Evolutionary conservation across 1,284 basidiomycete species (phyloP).

Genomic region (Phaffia rhodozyma): DNA sequence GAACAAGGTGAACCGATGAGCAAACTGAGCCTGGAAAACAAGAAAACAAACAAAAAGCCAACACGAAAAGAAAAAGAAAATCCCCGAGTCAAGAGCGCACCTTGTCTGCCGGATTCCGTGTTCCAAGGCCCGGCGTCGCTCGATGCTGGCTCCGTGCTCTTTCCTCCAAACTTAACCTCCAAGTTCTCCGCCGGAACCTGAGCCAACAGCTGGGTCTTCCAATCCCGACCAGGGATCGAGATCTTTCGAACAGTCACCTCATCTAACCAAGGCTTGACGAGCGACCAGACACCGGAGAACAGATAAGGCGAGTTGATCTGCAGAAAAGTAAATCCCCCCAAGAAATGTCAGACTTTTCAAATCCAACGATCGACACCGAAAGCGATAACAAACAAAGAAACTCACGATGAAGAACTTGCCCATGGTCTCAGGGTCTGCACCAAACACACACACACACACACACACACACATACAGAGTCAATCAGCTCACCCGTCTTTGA

Average conservation of each 20-base stretch:
- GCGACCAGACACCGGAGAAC: slow-evolving; percentile 76
- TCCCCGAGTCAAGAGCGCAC: too few relatives aligned
- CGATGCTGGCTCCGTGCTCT: slow-evolving; percentile 62
- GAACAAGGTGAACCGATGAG: too few relatives aligned
- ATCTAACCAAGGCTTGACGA: slow-evolving; percentile 91
- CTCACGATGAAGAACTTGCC: slow-evolving; percentile 80
- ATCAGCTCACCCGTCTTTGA: background rate
- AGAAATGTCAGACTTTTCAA: slow-evolving; percentile 14
- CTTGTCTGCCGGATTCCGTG: slow-evolving; percentile 22
- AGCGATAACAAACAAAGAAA: slow-evolving; percentile 1
- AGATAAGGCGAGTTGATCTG: slow-evolving; percentile 59
- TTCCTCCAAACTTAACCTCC: slow-evolving; percentile 74
- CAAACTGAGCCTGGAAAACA: too few relatives aligned
- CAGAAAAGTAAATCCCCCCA: slow-evolving; percentile 36
- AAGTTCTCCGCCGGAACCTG: slow-evolving; percentile 77
- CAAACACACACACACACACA: background rate
- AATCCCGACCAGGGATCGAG: slow-evolving; percentile 55
- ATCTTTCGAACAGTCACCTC: slow-evolving; percentile 90
- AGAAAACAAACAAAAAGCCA: too few relatives aligned
- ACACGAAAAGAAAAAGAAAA: too few relatives aligned
- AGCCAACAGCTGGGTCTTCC: slow-evolving; percentile 54
- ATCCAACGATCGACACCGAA: background rate
- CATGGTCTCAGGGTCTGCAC: slow-evolving; percentile 69
- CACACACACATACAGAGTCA: background rate
- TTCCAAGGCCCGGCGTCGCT: slow-evolving; percentile 94